Base-by-base conservation (phyloP, 495 filamentous ascomycete species). In the Hypoxylon lenormandii region DNA sequence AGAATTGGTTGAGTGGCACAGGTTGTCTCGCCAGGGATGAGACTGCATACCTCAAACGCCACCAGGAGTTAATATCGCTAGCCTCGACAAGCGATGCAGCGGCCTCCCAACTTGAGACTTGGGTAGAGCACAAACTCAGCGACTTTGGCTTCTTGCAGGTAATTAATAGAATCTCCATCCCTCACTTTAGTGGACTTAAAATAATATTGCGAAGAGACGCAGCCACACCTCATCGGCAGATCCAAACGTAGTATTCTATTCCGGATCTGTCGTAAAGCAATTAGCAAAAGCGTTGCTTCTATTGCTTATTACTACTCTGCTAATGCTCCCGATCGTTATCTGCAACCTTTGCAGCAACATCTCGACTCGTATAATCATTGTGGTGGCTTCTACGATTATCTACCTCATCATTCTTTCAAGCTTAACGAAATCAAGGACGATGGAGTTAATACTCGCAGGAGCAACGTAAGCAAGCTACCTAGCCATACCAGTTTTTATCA, bases 291-390 rank as follows among this genome's bases (percentile, higher is more conserved):
- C 50, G 0, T 10, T 79, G 16, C 48, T 79, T 26, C 22, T 76
- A 6, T 60, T 60, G 3, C 36, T 79, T 1, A 68, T 77, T 26
- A 69, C 70, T 6, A 18, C 75, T 46, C 60, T 80, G 11, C 69
- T 81, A 12, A 54, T 79, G 28, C 60, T 66, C 37, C 79, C 77
- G 3, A 64, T 78, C 28, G 57, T 75, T 19, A 72, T 80, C 18
- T 69, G 69, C 49, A 72, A 74, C 33, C 23, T 62, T 16, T 22
- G 78, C 3, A 53, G 22, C 13, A 72, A 19, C 38, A 58, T 65
- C 8, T 54, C 61, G 15, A 55, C 42, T 56, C 75, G 77, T 12
- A 70, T 79, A 13, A 16, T 62, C 23, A 54, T 77, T 30, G 74
- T 81, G 50, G 66, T 73, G 8, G 4, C 72, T 7, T 74, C 65